Conservation (phyloP, 441 rosid genomes). For the Erysimum cheiri region DNA sequence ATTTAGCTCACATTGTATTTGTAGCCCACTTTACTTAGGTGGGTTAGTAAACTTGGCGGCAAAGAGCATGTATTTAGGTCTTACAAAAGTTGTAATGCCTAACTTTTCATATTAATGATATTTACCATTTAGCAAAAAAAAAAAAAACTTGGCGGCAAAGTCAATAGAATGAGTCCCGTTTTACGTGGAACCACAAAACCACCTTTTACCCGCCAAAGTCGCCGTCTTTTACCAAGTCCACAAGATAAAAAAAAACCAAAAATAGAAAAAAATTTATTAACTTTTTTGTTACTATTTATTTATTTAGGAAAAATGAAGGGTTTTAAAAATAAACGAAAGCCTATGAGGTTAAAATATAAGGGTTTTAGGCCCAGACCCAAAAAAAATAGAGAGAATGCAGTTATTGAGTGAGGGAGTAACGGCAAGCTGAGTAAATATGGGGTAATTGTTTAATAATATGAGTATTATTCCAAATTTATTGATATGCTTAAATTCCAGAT, state of each 20-base stretch:
- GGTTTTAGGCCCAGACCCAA: neutral
- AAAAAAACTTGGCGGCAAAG: too few species aligned
- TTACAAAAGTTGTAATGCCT: too few species aligned
- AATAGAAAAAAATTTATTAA: neutral
- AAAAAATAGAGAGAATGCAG: conserved; percentile 9
- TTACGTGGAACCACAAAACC: conserved; percentile 22
- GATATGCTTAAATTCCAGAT: neutral
- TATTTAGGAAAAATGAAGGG: neutral
- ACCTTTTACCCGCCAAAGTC: conserved; percentile 40
- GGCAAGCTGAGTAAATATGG: conserved; percentile 23
- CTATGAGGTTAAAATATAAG: neutral
- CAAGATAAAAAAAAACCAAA: neutral
- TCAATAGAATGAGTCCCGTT: conserved; percentile 10
- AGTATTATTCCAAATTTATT: conserved; percentile 26
- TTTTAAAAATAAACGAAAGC: neutral
- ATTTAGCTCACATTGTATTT: neutral
- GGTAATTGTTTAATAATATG: conserved; percentile 2
- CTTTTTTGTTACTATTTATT: neutral
- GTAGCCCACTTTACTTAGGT: neutral
- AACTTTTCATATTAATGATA: too few species aligned
- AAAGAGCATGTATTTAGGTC: too few species aligned
- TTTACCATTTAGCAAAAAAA: too few species aligned
- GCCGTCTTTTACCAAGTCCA: conserved; percentile 42
- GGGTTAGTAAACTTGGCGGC: conserved; percentile 40
- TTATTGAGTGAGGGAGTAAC: conserved; percentile 28